These are phyloP conservation scores for Penicillium capsulatum DNA, from an alignment of 2,329 filamentous ascomycete species.

Conservation along the genomic window DNA sequence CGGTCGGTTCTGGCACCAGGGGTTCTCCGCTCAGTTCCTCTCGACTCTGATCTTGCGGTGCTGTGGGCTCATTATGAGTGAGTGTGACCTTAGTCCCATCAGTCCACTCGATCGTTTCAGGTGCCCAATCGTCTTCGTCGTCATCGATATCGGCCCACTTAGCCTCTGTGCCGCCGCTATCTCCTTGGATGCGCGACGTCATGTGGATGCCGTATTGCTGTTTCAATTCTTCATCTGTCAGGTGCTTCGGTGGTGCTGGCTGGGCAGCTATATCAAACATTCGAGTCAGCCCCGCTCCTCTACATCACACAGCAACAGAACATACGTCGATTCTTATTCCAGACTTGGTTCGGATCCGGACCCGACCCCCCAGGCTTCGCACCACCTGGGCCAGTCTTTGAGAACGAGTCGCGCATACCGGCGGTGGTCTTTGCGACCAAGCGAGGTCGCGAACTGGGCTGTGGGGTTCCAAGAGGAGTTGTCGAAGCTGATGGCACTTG, in stretches of 20 bases:
- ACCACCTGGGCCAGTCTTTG: constrained; percentile 46
- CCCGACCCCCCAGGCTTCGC: constrained; percentile 47
- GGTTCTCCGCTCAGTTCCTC: constrained; percentile 24
- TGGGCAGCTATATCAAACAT: constrained; percentile 43
- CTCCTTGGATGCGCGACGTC: constrained; percentile 60
- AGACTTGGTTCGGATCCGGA: constrained; percentile 65
- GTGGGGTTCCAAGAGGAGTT: constrained; percentile 37
- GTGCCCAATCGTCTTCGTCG: constrained; percentile 65
- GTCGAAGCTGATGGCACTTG: constrained; percentile 37
- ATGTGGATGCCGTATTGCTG: constrained; percentile 66
- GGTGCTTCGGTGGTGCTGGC: constrained; percentile 57
- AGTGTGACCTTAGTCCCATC: constrained; percentile 64
- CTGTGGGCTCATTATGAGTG: constrained; percentile 40
- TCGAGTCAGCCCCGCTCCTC: constrained; percentile 17
- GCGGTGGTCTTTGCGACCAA: constrained; percentile 60
- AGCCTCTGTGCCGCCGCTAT: constrained; percentile 58
- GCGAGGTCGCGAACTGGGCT: constrained; percentile 53
- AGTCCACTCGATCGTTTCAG: constrained; percentile 65
- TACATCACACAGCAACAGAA: constrained; percentile 1
- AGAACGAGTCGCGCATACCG: constrained; percentile 48
- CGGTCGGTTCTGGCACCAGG: constrained; percentile 19
- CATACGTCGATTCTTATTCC: constrained; percentile 64
- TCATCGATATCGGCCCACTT: constrained; percentile 69
- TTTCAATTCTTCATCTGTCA: constrained; percentile 65
- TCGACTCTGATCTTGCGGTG: constrained; percentile 17